Conservation (phyloP, 768 basidiomycete species). For the Suillus americanus region DNA sequence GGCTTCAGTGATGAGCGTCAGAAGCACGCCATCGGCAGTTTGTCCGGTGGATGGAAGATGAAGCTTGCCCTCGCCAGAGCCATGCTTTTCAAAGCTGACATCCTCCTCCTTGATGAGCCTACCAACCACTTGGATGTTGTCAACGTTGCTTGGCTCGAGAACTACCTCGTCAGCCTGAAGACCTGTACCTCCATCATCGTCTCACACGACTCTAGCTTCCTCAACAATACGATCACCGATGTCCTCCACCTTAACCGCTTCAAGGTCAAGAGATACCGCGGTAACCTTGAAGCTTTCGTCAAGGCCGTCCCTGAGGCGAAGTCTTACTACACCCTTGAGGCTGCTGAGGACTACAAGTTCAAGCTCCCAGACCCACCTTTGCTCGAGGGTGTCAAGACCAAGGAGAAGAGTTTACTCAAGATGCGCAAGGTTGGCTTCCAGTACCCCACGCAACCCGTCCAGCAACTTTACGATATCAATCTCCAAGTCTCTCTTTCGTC, state of each 20-base stretch:
- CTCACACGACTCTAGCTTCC: constrained; percentile 96
- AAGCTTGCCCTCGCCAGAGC: constrained; percentile 96
- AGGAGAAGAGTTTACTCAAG: constrained; percentile 95
- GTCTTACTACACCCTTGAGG: constrained; percentile 96
- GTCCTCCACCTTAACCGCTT: constrained; percentile 98
- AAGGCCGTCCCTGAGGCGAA: constrained; percentile 94
- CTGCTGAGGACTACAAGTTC: constrained; percentile 96
- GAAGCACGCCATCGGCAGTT: constrained; percentile 77
- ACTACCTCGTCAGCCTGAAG: constrained; percentile 83
- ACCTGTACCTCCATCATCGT: constrained; percentile 97
- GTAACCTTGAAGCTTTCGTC: constrained; percentile 94
- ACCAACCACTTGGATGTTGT: constrained; percentile 97
- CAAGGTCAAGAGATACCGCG: constrained; percentile 94
- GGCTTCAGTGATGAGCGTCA: constrained; percentile 92
- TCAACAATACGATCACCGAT: constrained; percentile 98
- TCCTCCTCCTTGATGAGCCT: constrained; percentile 93
- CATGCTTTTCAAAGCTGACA: constrained; percentile 98
- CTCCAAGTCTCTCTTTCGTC: constrained; percentile 98
- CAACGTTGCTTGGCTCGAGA: constrained; percentile 97
- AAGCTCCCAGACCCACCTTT: constrained; percentile 96
- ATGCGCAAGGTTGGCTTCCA: constrained; percentile 99
- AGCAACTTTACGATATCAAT: constrained; percentile 92
- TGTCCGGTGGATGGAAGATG: constrained; percentile 99
- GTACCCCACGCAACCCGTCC: constrained; percentile 82
- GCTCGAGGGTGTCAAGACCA: constrained; percentile 99